These are phyloP conservation scores for Phialophora tarda DNA, from an alignment of 2,329 filamentous ascomycete genomes.

Conservation along the genomic window DNA sequence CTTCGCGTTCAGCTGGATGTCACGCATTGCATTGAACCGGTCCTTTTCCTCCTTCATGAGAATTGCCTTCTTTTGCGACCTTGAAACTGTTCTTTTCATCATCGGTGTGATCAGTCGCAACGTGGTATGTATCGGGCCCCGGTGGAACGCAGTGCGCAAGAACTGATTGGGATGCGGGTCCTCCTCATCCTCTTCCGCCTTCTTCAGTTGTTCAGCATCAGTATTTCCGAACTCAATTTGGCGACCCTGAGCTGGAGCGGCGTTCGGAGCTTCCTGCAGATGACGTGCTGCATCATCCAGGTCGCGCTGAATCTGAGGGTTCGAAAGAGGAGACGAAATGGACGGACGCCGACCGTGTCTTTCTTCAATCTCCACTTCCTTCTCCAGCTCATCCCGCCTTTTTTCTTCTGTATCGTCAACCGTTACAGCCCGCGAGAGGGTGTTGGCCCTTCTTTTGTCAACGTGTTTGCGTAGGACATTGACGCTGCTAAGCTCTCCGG, in stretches of 20 bases:
- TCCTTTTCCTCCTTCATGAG: conserved; percentile 68
- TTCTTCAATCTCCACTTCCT: conserved; percentile 32
- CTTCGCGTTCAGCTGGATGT: conserved; percentile 71
- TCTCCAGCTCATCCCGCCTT: conserved; percentile 42
- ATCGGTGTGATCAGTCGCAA: conserved; percentile 27
- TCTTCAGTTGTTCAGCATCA: conserved; percentile 22
- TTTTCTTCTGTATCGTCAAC: conserved; percentile 28
- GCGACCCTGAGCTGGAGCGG: conserved; percentile 15
- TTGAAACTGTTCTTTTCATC: conserved; percentile 18
- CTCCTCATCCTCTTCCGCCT: conserved; percentile 10
- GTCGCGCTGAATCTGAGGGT: conserved; percentile 39
- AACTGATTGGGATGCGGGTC: conserved; percentile 33
- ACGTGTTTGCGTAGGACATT: conserved; percentile 67
- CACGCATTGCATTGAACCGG: conserved; percentile 81
- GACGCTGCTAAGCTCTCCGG: conserved; percentile 63
- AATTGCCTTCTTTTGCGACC: conserved; percentile 54
- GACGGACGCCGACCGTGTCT: conserved; percentile 35
- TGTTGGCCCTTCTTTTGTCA: conserved; percentile 59
- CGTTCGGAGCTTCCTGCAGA: not conserved
- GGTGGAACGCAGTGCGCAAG: conserved; percentile 22
- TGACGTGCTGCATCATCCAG: conserved; percentile 30
- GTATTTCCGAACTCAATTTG: conserved; percentile 28
- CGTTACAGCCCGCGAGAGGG: conserved; percentile 61
- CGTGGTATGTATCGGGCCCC: conserved; percentile 27
- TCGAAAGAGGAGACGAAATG: conserved; percentile 45